Conservation (phyloP, 768 basidiomycete species). For the Suillus luteus region DNA sequence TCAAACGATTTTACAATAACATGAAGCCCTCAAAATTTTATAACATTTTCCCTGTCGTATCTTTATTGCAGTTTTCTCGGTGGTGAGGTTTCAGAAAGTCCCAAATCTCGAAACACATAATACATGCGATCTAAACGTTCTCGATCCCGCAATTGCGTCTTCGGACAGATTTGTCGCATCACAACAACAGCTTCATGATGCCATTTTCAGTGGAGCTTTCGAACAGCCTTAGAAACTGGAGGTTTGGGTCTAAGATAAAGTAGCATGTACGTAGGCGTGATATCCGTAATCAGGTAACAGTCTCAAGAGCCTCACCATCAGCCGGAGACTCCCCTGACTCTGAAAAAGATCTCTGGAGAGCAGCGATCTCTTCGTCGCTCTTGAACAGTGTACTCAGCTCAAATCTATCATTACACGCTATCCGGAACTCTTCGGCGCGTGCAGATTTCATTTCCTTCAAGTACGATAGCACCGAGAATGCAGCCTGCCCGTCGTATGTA, state of each 20-base stretch:
- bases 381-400: constrained; percentile 69
- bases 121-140: too few species aligned
- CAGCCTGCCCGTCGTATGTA: constrained; percentile 44
- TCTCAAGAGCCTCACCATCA: constrained; percentile 7
- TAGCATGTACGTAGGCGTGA: neutral
- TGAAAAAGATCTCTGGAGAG: constrained; percentile 33
- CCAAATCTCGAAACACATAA: too few species aligned
- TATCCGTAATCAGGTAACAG: constrained; percentile 2
- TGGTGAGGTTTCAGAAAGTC: too few species aligned
- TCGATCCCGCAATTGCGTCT: neutral
- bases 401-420: constrained; percentile 54
- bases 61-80: too few species aligned
- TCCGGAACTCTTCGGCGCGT: constrained; percentile 62
- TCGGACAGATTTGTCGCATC: neutral
- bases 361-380: constrained; percentile 48
- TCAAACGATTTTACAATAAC: too few species aligned
- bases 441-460: constrained; percentile 51
- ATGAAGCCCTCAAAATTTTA: too few species aligned
- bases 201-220: neutral
- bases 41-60: too few species aligned
- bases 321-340: constrained; percentile 18
- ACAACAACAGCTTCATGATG: neutral
- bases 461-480: constrained; percentile 48
- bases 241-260: neutral
- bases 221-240: neutral